phyloP scores from a whole-genome alignment of 805 yeast species.

The Suhomyces tanzawaensis region DNA sequence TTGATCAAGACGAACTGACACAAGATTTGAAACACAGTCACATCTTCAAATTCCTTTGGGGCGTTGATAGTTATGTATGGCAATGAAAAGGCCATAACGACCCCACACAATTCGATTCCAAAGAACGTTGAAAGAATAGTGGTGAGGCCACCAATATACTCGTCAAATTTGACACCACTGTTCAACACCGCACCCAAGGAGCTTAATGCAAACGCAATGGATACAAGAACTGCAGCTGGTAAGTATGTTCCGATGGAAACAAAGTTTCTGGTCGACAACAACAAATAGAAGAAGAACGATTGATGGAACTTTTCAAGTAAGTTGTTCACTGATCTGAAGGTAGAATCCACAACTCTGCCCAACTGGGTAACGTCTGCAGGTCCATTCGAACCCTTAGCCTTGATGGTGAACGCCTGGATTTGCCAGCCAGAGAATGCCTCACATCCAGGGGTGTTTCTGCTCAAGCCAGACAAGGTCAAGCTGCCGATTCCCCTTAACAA shows the following conservation, averaged over 20 bases:
- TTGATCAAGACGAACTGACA: slow-evolving; percentile 14
- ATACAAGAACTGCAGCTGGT: slow-evolving; percentile 76
- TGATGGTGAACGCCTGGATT: slow-evolving; percentile 81
- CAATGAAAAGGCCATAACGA: slow-evolving; percentile 21
- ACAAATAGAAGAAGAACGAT: slow-evolving; percentile 87
- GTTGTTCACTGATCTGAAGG: slow-evolving; percentile 86
- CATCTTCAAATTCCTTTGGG: slow-evolving; percentile 12
- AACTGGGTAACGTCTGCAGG: slow-evolving; percentile 80
- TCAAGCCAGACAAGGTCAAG: slow-evolving; percentile 69
- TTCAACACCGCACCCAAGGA: slow-evolving; percentile 58
- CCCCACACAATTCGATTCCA: slow-evolving; percentile 23
- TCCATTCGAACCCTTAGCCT: slow-evolving; percentile 59
- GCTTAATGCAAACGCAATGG: slow-evolving; percentile 66
- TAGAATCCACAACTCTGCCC: slow-evolving; percentile 86
- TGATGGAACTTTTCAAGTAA: slow-evolving; percentile 95
- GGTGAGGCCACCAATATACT: slow-evolving; percentile 21
- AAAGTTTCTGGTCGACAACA: slow-evolving; percentile 74
- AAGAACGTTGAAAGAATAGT: slow-evolving; percentile 27
- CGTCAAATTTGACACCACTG: slow-evolving; percentile 29
- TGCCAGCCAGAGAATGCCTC: slow-evolving; percentile 97
- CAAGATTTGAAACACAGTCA: slow-evolving; percentile 16
- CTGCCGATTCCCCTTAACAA: slow-evolving; percentile 64
- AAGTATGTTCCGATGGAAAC: slow-evolving; percentile 93
- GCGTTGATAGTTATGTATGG: slow-evolving; percentile 22
- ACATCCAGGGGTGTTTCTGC: slow-evolving; percentile 56